Conservation (phyloP, 306 rosid genomes). For the Myrica gale region DNA sequence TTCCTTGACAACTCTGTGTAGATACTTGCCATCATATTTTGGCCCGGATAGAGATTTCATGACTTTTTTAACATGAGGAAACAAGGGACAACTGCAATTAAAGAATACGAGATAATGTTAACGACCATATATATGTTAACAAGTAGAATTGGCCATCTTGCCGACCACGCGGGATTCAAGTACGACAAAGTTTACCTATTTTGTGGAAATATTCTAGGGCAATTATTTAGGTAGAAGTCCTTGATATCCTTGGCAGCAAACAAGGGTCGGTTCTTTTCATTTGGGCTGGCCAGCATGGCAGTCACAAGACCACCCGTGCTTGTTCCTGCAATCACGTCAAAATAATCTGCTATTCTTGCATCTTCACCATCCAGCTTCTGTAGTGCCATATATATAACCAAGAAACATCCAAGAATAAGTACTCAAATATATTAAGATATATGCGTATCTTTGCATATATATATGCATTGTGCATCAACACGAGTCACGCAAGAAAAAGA, state of each 20-base stretch:
- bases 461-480: no score
- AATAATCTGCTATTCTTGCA: slow-evolving; percentile 57
- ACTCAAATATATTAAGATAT: no score
- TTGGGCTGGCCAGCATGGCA: slow-evolving; percentile 56
- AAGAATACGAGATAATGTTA: no score
- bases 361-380: slow-evolving; percentile 64
- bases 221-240: slow-evolving; percentile 45
- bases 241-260: slow-evolving; percentile 60
- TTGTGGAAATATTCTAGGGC: slow-evolving; percentile 64
- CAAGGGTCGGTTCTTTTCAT: slow-evolving; percentile 54
- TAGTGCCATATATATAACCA: background rate
- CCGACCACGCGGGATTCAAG: background rate
- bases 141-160: no score
- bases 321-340: slow-evolving; percentile 65
- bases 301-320: slow-evolving; percentile 66
- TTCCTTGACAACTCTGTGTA: no score
- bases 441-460: no score
- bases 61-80: slow-evolving; percentile 10
- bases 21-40: slow-evolving; percentile 69
- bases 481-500: no score
- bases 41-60: slow-evolving; percentile 52
- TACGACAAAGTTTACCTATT: slow-evolving; percentile 11
- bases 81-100: slow-evolving; percentile 23
- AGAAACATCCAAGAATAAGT: background rate
- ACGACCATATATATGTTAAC: no score